Evolutionary conservation across 2,329 filamentous ascomycete species (phyloP).

Genomic region (Orbilia oligospora): DNA sequence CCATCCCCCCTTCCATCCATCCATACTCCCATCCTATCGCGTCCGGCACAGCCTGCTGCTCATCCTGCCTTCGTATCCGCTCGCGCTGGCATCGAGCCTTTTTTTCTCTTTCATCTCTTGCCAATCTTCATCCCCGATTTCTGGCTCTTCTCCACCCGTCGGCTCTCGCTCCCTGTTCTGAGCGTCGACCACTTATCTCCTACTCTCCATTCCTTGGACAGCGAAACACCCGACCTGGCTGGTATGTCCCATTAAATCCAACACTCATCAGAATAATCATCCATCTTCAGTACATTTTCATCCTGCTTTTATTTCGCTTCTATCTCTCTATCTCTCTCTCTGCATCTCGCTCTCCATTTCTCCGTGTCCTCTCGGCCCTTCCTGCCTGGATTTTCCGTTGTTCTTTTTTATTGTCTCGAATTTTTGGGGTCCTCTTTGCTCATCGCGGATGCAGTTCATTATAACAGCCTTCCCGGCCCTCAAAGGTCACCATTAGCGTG

Average conservation of each 20-base stretch:
- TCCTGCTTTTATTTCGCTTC: slow-evolving; percentile 28
- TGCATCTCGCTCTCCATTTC: slow-evolving; percentile 30
- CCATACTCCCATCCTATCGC: slow-evolving; percentile 34
- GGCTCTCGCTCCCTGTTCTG: slow-evolving; percentile 42
- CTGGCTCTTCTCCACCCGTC: slow-evolving; percentile 29
- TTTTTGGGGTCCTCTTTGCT: slow-evolving; percentile 40
- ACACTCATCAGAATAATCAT: slow-evolving; percentile 43
- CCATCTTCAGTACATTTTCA: slow-evolving; percentile 23
- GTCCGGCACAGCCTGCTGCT: slow-evolving; percentile 30
- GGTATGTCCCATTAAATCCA: slow-evolving; percentile 60
- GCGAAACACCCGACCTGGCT: slow-evolving; percentile 58
- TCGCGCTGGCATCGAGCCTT: slow-evolving; percentile 60
- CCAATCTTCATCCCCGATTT: slow-evolving; percentile 27
- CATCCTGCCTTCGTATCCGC: slow-evolving; percentile 48
- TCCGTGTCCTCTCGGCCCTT: slow-evolving; percentile 24
- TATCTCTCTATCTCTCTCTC: too few species aligned
- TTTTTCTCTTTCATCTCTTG: slow-evolving; percentile 25
- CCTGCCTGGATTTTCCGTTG: neutral
- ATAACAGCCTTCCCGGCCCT: slow-evolving; percentile 53
- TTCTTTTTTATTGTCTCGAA: slow-evolving; percentile 24
- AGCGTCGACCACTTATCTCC: slow-evolving; percentile 48
- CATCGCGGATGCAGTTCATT: slow-evolving; percentile 60
- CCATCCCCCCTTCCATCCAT: neutral
- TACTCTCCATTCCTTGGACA: slow-evolving; percentile 56
- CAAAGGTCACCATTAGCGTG: slow-evolving; percentile 57